Conservation (phyloP, 148 eudicot species). For the Pharnaceum exiguum region DNA sequence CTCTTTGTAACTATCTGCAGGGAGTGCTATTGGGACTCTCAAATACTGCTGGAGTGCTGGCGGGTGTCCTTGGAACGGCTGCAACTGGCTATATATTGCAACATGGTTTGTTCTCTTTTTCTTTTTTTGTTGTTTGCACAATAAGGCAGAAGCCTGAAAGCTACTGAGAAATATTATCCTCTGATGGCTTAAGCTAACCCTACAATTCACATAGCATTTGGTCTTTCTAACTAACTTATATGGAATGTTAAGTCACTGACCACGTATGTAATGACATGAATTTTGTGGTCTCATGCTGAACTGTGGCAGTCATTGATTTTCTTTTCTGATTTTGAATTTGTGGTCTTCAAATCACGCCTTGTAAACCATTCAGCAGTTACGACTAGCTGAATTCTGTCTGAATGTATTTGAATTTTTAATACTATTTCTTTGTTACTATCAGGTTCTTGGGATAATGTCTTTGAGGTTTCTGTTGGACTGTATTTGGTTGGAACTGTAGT, state of each 20-base stretch:
- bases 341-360: too few relatives aligned
- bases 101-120: constrained; percentile 51
- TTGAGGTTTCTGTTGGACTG: constrained; percentile 79
- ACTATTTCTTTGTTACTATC: constrained; percentile 13
- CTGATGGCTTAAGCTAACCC: neutral
- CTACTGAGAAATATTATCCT: neutral
- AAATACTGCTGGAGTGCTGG: constrained; percentile 94
- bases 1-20: constrained; percentile 29
- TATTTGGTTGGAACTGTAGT: constrained; percentile 85
- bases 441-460: constrained; percentile 97
- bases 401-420: neutral
- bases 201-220: neutral
- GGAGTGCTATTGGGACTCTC: constrained; percentile 91
- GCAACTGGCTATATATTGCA: constrained; percentile 96
- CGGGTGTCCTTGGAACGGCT: constrained; percentile 89
- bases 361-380: too few relatives aligned
- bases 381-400: too few relatives aligned
- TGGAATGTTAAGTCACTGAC: too few relatives aligned
- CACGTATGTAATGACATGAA: too few relatives aligned
- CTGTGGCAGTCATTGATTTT: too few relatives aligned
- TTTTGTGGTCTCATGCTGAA: too few relatives aligned
- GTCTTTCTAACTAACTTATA: neutral
- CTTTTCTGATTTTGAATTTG: too few relatives aligned
- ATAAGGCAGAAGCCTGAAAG: neutral
- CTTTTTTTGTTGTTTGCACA: neutral